Conservation (phyloP, 805 yeast genomes). For the Saturnispora kantuleensis region DNA sequence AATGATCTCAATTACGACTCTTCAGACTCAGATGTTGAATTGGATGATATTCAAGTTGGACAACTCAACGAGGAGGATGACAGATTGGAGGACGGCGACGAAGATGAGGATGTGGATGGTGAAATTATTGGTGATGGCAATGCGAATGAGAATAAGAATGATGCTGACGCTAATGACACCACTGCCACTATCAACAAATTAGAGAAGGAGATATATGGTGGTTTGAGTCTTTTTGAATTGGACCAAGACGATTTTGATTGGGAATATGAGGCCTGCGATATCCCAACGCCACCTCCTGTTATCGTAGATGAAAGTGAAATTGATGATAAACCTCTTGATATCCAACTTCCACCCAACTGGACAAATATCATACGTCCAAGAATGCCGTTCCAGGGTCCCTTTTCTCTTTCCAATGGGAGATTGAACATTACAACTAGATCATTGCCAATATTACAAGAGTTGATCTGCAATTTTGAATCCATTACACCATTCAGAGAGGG, state of each 20-base stretch:
- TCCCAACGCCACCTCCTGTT: not conserved
- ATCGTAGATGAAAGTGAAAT: not conserved
- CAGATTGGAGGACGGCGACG: not conserved
- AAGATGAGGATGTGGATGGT: slow-evolving; percentile 3
- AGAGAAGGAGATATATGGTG: not conserved
- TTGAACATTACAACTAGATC: not conserved
- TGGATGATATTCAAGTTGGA: slow-evolving; percentile 9
- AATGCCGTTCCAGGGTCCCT: slow-evolving; percentile 5
- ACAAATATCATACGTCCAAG: slow-evolving; percentile 1
- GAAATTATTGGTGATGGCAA: slow-evolving; percentile 19
- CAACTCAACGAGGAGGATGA: not conserved
- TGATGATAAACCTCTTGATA: not conserved
- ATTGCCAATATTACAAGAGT: slow-evolving; percentile 6
- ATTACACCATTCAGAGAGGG: slow-evolving; percentile 4
- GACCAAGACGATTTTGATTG: slow-evolving; percentile 2
- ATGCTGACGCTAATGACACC: slow-evolving; percentile 5
- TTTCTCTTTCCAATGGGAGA: not conserved
- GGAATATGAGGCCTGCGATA: not conserved
- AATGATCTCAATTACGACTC: not conserved
- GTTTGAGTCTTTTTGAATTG: not conserved
- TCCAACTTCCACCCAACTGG: slow-evolving; percentile 3
- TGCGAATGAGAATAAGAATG: slow-evolving; percentile 10
- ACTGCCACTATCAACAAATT: not conserved
- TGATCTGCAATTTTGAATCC: not conserved
- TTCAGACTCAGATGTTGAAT: slow-evolving; percentile 24